Percentiles rank a stretch among this genome's conserved stretches.
These are phyloP conservation scores for Exobasidium cylindrosporum DNA, from an alignment of 1,284 basidiomycete species.

Conservation along the genomic window DNA sequence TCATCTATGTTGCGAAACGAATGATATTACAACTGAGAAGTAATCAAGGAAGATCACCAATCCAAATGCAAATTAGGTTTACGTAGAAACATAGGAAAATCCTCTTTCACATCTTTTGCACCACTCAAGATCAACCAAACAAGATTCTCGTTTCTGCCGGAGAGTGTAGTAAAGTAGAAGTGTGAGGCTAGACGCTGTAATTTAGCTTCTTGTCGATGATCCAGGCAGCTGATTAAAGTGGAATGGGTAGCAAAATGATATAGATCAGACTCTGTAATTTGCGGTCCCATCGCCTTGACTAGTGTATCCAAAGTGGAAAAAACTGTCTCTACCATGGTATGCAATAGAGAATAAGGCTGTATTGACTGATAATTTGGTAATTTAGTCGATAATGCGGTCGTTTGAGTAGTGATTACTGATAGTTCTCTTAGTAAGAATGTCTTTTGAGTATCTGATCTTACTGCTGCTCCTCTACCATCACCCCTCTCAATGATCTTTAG, in stretches of 20 bases:
- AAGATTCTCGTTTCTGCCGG: neutral
- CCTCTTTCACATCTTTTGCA: neutral
- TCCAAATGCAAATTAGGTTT: neutral
- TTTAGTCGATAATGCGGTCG: neutral
- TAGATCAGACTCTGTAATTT: neutral
- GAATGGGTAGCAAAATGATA: conserved; percentile 5
- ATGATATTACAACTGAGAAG: too few species aligned
- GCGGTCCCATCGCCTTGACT: conserved; percentile 6
- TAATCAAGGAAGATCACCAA: too few species aligned
- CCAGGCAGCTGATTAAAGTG: neutral
- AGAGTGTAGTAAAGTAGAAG: neutral
- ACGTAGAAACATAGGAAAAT: neutral
- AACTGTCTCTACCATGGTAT: neutral
- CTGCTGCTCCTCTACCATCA: conserved; percentile 19
- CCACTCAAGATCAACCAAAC: conserved; percentile 6
- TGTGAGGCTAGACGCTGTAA: neutral
- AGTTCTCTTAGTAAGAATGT: neutral
- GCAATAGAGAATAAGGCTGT: neutral
- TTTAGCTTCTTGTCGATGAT: neutral
- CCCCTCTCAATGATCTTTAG: conserved; percentile 21
- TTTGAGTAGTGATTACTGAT: neutral
- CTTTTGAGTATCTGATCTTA: neutral
- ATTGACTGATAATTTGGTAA: neutral
- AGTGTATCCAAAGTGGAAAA: neutral
- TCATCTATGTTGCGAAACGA: too few species aligned